Conservation (phyloP, 1,139 yeast genomes). For the Hansenula anomala region DNA sequence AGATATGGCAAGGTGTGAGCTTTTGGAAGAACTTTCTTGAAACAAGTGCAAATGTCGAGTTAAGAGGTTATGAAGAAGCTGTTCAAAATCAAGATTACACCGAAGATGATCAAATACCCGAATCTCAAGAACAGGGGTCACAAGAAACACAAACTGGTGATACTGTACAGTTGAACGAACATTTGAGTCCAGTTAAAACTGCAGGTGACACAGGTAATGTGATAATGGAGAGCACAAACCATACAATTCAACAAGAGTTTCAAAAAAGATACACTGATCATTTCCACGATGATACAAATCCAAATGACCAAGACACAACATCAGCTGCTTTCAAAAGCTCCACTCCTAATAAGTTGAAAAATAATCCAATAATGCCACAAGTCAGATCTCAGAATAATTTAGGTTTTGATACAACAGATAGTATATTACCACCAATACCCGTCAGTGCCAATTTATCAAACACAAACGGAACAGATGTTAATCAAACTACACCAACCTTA, state of each 20-base stretch:
- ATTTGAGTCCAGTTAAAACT: conserved; percentile 21
- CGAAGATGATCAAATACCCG: not conserved
- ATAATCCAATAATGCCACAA: conserved; percentile 23
- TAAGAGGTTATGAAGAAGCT: conserved; percentile 55
- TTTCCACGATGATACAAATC: no score
- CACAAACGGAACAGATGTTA: conserved; percentile 20
- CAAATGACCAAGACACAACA: no score
- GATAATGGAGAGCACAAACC: conserved; percentile 18
- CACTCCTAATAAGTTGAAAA: conserved; percentile 6
- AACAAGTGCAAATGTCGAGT: conserved; percentile 66
- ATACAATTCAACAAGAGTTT: conserved; percentile 12
- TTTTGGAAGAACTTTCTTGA: conserved; percentile 79
- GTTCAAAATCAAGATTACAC: conserved; percentile 7
- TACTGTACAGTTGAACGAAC: conserved; percentile 19
- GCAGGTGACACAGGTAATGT: conserved; percentile 7
- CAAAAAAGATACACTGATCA: conserved; percentile 13
- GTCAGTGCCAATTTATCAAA: conserved; percentile 17
- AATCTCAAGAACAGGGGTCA: not conserved
- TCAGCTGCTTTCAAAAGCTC: no score
- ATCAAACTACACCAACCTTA: conserved; percentile 21
- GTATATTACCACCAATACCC: conserved; percentile 21
- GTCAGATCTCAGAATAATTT: conserved; percentile 8
- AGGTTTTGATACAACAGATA: conserved; percentile 22
- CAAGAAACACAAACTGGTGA: not conserved
- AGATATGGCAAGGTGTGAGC: conserved; percentile 56